Evolutionary conservation across 116 monocot species (phyloP).

Genomic region (Trichopus zeylanicus): DNA sequence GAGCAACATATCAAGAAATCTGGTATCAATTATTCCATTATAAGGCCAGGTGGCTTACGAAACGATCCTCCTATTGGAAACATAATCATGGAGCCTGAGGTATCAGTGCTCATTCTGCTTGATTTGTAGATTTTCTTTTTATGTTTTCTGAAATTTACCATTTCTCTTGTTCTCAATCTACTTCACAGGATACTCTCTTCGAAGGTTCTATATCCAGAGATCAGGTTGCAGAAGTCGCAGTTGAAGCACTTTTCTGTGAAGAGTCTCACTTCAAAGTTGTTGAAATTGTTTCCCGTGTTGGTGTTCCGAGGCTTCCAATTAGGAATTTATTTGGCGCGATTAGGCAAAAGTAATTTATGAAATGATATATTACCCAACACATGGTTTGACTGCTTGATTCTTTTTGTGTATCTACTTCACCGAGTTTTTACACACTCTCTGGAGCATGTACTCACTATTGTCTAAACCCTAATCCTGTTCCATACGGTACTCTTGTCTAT

Average conservation of each 20-base stretch:
- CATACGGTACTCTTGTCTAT: no score
- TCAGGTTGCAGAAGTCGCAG: slow-evolving; percentile 77
- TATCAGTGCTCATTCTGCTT: slow-evolving; percentile 6
- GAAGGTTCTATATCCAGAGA: slow-evolving; percentile 75
- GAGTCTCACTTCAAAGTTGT: slow-evolving; percentile 68
- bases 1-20: slow-evolving; percentile 57
- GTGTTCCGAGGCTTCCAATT: slow-evolving; percentile 32
- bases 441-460: no score
- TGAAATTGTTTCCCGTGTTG: slow-evolving; percentile 51
- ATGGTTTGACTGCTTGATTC: no score
- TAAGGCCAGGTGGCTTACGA: slow-evolving; percentile 72
- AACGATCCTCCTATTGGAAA: slow-evolving; percentile 55
- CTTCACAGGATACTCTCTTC: slow-evolving; percentile 59
- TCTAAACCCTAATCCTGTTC: no score
- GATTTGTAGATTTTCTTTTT: not conserved
- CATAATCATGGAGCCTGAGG: slow-evolving; percentile 71
- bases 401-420: no score
- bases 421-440: no score
- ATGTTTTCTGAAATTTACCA: not conserved
- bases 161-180: not conserved
- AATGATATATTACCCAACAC: no score
- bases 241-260: slow-evolving; percentile 42
- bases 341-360: slow-evolving; percentile 15
- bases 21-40: slow-evolving; percentile 72
- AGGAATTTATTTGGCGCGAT: slow-evolving; percentile 41